These are phyloP conservation scores for Rhypophila decipiens DNA, from an alignment of 495 filamentous ascomycete species.

Conservation along the genomic window DNA sequence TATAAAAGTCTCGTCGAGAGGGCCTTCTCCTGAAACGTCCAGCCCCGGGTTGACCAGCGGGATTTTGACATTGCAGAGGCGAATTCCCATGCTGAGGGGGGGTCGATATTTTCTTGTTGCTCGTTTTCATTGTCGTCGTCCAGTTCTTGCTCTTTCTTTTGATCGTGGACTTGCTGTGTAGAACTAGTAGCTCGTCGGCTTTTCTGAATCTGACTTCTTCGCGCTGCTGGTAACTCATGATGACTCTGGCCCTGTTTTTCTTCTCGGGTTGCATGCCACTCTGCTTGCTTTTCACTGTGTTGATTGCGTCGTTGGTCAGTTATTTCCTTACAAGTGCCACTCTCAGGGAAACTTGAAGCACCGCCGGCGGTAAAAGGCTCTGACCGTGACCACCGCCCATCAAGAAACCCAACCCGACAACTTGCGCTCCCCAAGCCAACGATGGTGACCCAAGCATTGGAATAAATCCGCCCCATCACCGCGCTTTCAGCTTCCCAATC, in stretches of 20 bases:
- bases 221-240: too few relatives aligned
- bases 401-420: neutral
- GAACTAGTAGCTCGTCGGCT: neutral
- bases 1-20: neutral
- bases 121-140: neutral
- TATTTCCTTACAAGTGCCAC: too few relatives aligned
- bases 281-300: too few relatives aligned
- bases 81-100: neutral
- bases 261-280: too few relatives aligned
- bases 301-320: too few relatives aligned
- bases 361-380: too few relatives aligned
- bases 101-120: neutral
- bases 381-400: too few relatives aligned
- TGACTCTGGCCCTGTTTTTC: too few relatives aligned
- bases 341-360: too few relatives aligned
- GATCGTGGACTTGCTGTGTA: neutral
- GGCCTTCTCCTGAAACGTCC: neutral
- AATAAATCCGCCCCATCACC: slow-evolving; percentile 1
- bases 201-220: too few relatives aligned
- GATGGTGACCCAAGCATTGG: neutral
- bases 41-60: neutral
- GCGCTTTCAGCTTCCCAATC: neutral
- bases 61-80: neutral
- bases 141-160: neutral
- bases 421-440: slow-evolving; percentile 1